Percentiles rank a stretch among this genome's conserved stretches.
Conservation (phyloP, 345 rosid genomes). For the Acer saccharum region DNA sequence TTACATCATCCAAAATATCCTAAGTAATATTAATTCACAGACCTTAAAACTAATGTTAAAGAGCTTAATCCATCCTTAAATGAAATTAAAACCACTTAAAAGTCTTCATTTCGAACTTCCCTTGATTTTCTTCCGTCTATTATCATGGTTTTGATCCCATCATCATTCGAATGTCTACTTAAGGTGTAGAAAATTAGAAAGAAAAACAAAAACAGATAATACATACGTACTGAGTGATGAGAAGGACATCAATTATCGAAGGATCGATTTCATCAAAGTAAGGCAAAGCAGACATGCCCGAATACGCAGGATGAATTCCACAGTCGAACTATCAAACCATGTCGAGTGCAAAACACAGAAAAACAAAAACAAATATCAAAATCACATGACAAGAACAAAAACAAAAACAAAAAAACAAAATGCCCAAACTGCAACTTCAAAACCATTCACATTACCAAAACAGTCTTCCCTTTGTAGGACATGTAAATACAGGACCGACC, state of each 20-base stretch:
- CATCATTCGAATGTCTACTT: neutral
- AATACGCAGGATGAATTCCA: slow-evolving; percentile 89
- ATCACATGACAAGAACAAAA: neutral
- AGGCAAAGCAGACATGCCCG: slow-evolving; percentile 94
- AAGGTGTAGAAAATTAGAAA: neutral
- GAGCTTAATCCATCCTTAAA: neutral
- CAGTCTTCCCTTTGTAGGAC: slow-evolving; percentile 82
- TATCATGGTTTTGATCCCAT: neutral
- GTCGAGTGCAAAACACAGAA: neutral
- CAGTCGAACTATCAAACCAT: slow-evolving; percentile 71
- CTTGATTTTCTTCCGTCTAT: neutral
- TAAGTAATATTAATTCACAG: neutral
- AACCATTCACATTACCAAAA: slow-evolving; percentile 43
- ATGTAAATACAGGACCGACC: slow-evolving; percentile 92
- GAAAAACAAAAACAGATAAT: neutral
- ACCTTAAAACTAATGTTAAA: neutral
- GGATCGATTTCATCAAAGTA: slow-evolving; percentile 98
- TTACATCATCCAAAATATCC: neutral
- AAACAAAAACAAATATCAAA: neutral
- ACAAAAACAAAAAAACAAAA: neutral
- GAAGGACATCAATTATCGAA: slow-evolving; percentile 80
- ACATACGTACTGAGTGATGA: slow-evolving; percentile 77
- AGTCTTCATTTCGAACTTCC: neutral
- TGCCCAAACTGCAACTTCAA: neutral
- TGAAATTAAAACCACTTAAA: neutral